Evolutionary conservation across 148 eudicot genomes (phyloP), one percentile per base, ranked within the genome.

Genomic region (Vaccinium darrowii): DNA sequence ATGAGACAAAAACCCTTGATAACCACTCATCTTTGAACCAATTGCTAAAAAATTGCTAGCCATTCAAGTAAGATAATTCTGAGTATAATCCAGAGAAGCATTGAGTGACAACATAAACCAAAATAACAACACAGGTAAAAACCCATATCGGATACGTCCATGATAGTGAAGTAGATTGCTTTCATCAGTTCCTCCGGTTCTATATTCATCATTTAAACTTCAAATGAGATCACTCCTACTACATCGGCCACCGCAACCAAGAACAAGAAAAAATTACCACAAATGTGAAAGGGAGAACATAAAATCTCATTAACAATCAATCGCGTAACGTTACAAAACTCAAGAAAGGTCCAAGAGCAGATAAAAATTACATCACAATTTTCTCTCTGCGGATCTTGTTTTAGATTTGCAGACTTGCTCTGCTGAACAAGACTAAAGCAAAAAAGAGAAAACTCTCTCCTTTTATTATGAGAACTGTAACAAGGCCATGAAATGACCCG

Each of bases 391-490:
- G 72, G 78, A 75, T 85, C 84, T 79, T 72, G 50, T 16, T 87
- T 82, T 67, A 79, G 75, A 62, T 43, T 71, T 84, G 84, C 90
- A 85, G 86, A 18, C 84, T 82, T 82, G 87, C 83, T 89, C 77
- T 73, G 33, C 88, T 79, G 77, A 80, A 82, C 57, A 73, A 77
- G 84, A 80, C 56, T 54, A 87, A 62, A 86, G 71, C 36, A 82
- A 27, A 69, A 72, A 88, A 76, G 36, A 78, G 76, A 88, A 83
- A 36, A 51, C 47, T 54, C 23, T 56, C 81, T 79, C 82, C 82
- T 27, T 43, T 88, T 88, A 87, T 88, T 87, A 75, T 12, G 84
- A 85, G 84, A 76, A 15, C 58, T 60, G 33, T 76, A 47, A 84
- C 23, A 51, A 76, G 78, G 50, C 65, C 83, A 33, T 73, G 78